Evolutionary conservation across 2,329 filamentous ascomycete genomes (phyloP).

Genomic region (Xylaria sp.): DNA sequence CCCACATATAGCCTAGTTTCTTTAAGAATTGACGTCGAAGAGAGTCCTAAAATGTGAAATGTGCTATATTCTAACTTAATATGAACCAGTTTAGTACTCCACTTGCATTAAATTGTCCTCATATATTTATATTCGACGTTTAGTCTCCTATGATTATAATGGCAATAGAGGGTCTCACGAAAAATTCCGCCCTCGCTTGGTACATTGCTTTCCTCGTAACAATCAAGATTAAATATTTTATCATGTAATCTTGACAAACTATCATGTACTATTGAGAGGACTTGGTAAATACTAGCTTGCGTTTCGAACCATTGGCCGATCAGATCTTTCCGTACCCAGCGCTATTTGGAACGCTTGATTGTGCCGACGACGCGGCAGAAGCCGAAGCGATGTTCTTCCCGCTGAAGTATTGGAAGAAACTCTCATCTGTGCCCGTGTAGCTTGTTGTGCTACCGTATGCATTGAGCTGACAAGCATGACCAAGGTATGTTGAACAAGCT

Average conservation of each 20-base stretch:
- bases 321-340: conserved; percentile 32
- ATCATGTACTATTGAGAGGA: neutral
- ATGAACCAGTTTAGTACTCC: too few species aligned
- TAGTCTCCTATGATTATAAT: too few species aligned
- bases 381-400: conserved; percentile 62
- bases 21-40: too few species aligned
- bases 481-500: conserved; percentile 50
- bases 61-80: too few species aligned
- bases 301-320: neutral
- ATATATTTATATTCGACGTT: too few species aligned
- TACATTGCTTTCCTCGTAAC: too few species aligned
- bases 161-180: too few species aligned
- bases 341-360: conserved; percentile 26
- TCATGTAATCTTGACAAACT: neutral
- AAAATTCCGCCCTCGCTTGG: too few species aligned
- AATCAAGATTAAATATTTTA: neutral
- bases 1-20: too few species aligned
- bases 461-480: conserved; percentile 63
- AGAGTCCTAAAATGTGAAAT: too few species aligned
- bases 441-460: conserved; percentile 55
- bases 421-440: conserved; percentile 55
- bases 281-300: neutral
- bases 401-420: conserved; percentile 61
- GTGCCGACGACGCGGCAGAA: conserved; percentile 48
- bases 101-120: too few species aligned